A percentile compares a stretch with the other conserved stretches of the same genome.
These are phyloP conservation scores for Geotrichum ghanense DNA, from an alignment of 805 yeast genomes.

Conservation along the genomic window DNA sequence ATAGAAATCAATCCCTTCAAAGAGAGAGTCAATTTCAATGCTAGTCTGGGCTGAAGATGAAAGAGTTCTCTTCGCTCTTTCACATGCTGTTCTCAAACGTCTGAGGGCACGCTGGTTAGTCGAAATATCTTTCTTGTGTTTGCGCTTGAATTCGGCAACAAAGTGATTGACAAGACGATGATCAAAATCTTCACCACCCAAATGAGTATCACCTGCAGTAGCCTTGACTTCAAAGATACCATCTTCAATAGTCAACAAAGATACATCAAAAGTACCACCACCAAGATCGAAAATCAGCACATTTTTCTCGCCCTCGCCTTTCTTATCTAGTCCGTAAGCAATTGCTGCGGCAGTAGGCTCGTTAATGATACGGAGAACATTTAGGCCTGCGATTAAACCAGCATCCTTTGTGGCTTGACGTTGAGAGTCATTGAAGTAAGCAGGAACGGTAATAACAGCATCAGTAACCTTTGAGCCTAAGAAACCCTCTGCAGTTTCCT, in stretches of 20 bases:
- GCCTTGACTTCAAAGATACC: constrained; percentile 97
- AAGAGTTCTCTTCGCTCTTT: constrained; percentile 97
- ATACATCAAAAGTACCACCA: constrained; percentile 98
- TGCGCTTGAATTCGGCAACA: constrained; percentile 89
- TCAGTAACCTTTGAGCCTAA: constrained; percentile 68
- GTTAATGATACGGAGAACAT: constrained; percentile 75
- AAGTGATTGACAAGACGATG: constrained; percentile 89
- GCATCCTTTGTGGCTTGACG: constrained; percentile 89
- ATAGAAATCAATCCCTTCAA: constrained; percentile 92
- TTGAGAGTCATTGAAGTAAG: constrained; percentile 81
- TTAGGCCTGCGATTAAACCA: constrained; percentile 76
- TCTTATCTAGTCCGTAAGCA: constrained; percentile 82
- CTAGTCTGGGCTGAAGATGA: constrained; percentile 88
- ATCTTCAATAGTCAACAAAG: constrained; percentile 81
- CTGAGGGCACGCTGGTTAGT: constrained; percentile 90
- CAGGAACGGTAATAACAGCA: constrained; percentile 82
- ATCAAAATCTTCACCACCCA: constrained; percentile 99
- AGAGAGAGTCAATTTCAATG: constrained; percentile 40
- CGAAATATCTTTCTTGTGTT: constrained; percentile 85
- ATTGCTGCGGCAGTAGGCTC: constrained; percentile 96
- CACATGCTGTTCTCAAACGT: constrained; percentile 98
- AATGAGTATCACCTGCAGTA: constrained; percentile 98
- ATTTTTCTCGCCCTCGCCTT: constrained; percentile 71
- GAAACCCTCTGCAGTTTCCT: constrained; percentile 73
- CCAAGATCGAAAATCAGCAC: constrained; percentile 90